Evolutionary conservation across 2,329 filamentous ascomycete species (phyloP).

Genomic region (Colletotrichum sp.): DNA sequence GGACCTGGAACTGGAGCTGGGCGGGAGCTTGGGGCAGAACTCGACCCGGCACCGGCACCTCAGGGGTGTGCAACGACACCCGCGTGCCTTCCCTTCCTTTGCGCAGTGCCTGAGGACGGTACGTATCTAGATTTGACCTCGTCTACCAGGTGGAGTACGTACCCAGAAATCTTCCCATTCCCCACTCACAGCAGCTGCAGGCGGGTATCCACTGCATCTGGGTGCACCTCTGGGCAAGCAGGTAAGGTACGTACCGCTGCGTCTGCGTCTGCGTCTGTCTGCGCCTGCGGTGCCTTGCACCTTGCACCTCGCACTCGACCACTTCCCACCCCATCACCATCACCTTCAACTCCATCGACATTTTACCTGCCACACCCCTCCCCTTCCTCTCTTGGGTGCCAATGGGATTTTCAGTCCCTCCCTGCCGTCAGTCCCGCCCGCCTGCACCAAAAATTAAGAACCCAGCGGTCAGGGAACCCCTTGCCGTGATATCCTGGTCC

Average conservation of each 20-base stretch:
- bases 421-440: constrained; percentile 12
- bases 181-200: constrained; percentile 3
- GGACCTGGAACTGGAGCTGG: neutral
- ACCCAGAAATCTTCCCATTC: neutral
- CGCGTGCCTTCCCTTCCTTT: neutral
- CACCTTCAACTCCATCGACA: neutral
- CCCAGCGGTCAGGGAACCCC: constrained; percentile 4
- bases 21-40: neutral
- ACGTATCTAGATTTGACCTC: neutral
- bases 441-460: constrained; percentile 10
- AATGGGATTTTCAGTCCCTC: constrained; percentile 4
- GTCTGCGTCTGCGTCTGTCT: neutral
- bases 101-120: neutral
- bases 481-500: neutral
- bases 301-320: constrained; percentile 11
- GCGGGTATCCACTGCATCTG: neutral
- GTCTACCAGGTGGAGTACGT: neutral
- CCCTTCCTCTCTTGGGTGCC: constrained; percentile 1
- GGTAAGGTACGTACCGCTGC: neutral
- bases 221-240: neutral
- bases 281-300: neutral
- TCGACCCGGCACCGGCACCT: neutral
- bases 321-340: constrained; percentile 18
- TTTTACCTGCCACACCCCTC: neutral
- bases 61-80: neutral